Evolutionary conservation across 177 flowering plant species (phyloP), one percentile per base, ranked within the genome.

Genomic region (Tripterygium wilfordii): DNA sequence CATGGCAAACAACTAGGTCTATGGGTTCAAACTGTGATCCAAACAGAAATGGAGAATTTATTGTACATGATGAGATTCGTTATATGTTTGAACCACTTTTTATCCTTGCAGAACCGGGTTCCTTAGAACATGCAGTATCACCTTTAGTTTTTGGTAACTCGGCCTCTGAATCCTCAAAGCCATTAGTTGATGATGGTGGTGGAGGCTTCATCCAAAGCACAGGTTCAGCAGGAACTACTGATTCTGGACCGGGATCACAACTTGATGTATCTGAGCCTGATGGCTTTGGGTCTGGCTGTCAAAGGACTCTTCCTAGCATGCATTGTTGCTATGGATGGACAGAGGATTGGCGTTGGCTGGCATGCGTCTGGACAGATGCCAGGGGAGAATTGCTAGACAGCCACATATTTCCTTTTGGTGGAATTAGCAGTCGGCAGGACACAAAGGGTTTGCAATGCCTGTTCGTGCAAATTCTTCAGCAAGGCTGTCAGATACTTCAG

Each of bases 291-390:
- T 68, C 76, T 36, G 57, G 71, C 28, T 42, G 60, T 58, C 85
- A 68, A 29, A 83, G 75, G 65, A 25, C 48, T 35, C 57, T 53
- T 16, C 78, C 95, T 32, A 87, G 90, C 64, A 72, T 94, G 35
- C 99, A 94, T 56, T 94, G 99, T 60, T 94, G 96, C 62, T 94
- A 94, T 64, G 99, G 95, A 23, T 94, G 99, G 99, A 94, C 99
- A 28, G 99, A 94, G 69, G 99, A 94, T 53, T 94, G 99, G 99
- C 95, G 99, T 42, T 94, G 97, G 99, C 63, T 94, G 38, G 88
- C 89, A 32, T 84, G 85, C 65, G 64, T 87, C 45, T 94, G 99
- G 99, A 94, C 99, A n/a, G 99, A 94, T 62, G 82, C 97, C 10
- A 77, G 97, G 58, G 97, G 97, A 48, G 99, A 94, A 72, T 68